These are phyloP conservation scores for Emericellopsis cladophorae DNA, from an alignment of 2,329 filamentous ascomycete species.

Conservation along the genomic window DNA sequence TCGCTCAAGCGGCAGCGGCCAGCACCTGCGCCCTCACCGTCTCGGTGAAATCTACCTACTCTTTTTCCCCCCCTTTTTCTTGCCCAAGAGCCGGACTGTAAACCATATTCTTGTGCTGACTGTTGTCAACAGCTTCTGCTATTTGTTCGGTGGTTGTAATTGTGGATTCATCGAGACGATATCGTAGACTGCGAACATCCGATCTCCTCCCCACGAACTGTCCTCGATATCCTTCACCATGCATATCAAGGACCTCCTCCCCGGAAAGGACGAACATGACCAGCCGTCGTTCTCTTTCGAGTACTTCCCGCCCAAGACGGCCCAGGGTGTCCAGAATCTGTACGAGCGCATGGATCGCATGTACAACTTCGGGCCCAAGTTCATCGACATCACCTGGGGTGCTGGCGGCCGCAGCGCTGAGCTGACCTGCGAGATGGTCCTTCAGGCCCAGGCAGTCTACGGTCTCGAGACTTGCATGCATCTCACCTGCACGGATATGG, in stretches of 20 bases:
- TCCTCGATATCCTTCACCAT: constrained; percentile 38
- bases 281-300: constrained; percentile 95
- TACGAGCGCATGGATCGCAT: constrained; percentile 99
- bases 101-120: no score
- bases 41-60: not conserved
- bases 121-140: no score
- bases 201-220: not conserved
- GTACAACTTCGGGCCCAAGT: constrained; percentile 85
- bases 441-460: constrained; percentile 87
- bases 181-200: not conserved
- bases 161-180: no score
- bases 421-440: constrained; percentile 94
- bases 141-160: no score
- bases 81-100: no score
- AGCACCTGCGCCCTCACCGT: not conserved
- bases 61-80: not conserved
- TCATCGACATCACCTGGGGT: constrained; percentile 98
- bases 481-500: constrained; percentile 97
- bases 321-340: constrained; percentile 94
- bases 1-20: no score
- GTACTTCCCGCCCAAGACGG: constrained; percentile 97
- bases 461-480: constrained; percentile 99
- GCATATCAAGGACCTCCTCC: constrained; percentile 91
- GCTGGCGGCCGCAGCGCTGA: constrained; percentile 85
- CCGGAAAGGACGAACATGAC: constrained; percentile 64